A percentile compares a stretch with the other conserved stretches of the same genome.
These are phyloP conservation scores for Ascosphaera aggregata DNA, from an alignment of 2,329 filamentous ascomycete species.

Conservation along the genomic window DNA sequence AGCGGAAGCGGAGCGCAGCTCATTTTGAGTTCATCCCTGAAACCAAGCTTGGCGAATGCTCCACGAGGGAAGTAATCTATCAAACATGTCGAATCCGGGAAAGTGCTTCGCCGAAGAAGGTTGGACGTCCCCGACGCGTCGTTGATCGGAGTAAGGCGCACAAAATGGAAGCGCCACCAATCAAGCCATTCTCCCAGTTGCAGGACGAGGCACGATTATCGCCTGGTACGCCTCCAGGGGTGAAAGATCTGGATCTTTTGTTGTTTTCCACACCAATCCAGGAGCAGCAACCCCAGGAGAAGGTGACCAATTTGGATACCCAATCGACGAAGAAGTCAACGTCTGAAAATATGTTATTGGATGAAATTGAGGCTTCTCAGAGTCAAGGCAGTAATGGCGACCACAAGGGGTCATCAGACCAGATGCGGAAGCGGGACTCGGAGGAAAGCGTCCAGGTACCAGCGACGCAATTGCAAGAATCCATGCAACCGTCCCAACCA, in stretches of 20 bases:
- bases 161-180: not conserved
- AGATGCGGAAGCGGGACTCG: not conserved
- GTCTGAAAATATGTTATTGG: not conserved
- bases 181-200: not conserved
- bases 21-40: not conserved
- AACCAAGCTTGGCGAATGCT: not conserved
- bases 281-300: not conserved
- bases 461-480: not conserved
- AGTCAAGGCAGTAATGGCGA: not conserved
- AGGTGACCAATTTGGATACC: not conserved
- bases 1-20: not conserved
- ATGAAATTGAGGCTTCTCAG: not conserved
- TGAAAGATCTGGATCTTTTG: not conserved
- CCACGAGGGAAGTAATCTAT: not conserved
- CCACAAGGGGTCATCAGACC: not conserved
- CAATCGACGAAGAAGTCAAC: not conserved
- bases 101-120: not conserved
- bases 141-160: not conserved
- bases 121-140: not conserved
- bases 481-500: not conserved
- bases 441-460: not conserved
- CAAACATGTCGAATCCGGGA: conserved; percentile 1
- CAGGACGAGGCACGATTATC: not conserved
- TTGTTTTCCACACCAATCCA: not conserved
- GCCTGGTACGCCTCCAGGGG: not conserved